Evolutionary conservation across 108 stramenopile species (phyloP).

Genomic region (Cyclotella choctawhatcheeana): DNA sequence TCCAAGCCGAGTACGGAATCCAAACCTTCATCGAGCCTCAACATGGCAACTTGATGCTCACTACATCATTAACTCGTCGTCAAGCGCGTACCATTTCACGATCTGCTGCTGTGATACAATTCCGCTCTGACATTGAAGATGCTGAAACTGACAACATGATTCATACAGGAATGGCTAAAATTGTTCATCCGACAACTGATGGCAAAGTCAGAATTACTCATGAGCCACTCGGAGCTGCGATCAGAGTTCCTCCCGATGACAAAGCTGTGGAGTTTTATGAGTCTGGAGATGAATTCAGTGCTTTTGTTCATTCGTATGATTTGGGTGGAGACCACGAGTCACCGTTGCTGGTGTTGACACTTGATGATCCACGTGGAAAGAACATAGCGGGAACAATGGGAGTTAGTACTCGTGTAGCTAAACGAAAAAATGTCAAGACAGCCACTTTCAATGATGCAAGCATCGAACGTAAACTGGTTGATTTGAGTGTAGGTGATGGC

Average conservation of each 20-base stretch:
- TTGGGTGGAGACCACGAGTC: conserved; percentile 64
- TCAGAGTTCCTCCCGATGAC: conserved; percentile 70
- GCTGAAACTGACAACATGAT: conserved; percentile 27
- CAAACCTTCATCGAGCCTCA: conserved; percentile 37
- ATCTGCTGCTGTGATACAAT: conserved; percentile 68
- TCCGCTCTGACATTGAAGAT: conserved; percentile 33
- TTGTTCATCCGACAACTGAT: background rate
- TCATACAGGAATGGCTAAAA: conserved; percentile 39
- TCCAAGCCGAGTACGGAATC: conserved; percentile 68
- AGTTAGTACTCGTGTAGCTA: conserved; percentile 34
- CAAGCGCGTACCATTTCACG: conserved; percentile 61
- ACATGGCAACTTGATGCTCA: conserved; percentile 53
- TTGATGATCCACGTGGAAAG: conserved; percentile 58
- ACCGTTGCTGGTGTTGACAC: conserved; percentile 70
- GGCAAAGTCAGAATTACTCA: conserved; percentile 5
- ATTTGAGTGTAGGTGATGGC: conserved; percentile 73
- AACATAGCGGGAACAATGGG: conserved; percentile 36
- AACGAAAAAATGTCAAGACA: conserved; percentile 22
- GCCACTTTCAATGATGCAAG: conserved; percentile 12
- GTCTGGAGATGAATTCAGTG: conserved; percentile 66
- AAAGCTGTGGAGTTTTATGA: conserved; percentile 56
- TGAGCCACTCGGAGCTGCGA: conserved; percentile 70
- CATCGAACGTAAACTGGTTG: conserved; percentile 33
- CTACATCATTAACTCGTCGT: conserved; percentile 54
- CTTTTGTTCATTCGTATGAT: conserved; percentile 74